Percentiles rank a stretch among this genome's conserved stretches.
Conservation (phyloP, 2,329 filamentous ascomycete genomes). For the Ampelomyces quisqualis region DNA sequence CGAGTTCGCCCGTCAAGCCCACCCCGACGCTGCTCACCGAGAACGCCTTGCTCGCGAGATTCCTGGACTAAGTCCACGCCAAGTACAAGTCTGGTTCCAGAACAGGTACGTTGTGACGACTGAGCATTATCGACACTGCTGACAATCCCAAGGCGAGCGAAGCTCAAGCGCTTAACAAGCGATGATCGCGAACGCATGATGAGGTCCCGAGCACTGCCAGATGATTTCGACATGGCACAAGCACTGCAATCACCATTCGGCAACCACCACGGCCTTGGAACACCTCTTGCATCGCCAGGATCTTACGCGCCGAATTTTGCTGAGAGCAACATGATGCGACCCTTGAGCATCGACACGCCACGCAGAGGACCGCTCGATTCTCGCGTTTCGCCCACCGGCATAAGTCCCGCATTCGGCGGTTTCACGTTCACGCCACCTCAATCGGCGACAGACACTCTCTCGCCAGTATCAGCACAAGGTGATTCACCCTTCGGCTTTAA, state of each 20-base stretch:
- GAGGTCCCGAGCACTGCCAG: slow-evolving; percentile 60
- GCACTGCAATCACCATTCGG: slow-evolving; percentile 59
- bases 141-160: slow-evolving; percentile 53
- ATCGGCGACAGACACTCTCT: slow-evolving; percentile 51
- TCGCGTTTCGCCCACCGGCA: slow-evolving; percentile 65
- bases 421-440: slow-evolving; percentile 64
- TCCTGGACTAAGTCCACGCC: slow-evolving; percentile 83
- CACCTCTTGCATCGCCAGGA: slow-evolving; percentile 51
- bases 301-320: slow-evolving; percentile 44
- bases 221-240: slow-evolving; percentile 61
- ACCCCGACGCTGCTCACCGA: slow-evolving; percentile 87
- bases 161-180: slow-evolving; percentile 61
- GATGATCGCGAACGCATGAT: slow-evolving; percentile 64
- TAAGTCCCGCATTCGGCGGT: slow-evolving; percentile 67
- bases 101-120: slow-evolving; percentile 68
- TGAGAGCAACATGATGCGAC: slow-evolving; percentile 64
- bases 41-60: slow-evolving; percentile 87
- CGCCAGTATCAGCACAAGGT: slow-evolving; percentile 48
- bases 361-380: slow-evolving; percentile 64
- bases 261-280: slow-evolving; percentile 48
- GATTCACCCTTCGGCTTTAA: slow-evolving; percentile 45
- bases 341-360: slow-evolving; percentile 67
- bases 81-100: slow-evolving; percentile 98
- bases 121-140: slow-evolving; percentile 8
- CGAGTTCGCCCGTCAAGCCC: slow-evolving; percentile 91